These are phyloP conservation scores for Microthlaspi erraticum DNA, from an alignment of 345 rosid species.

Conservation along the genomic window DNA sequence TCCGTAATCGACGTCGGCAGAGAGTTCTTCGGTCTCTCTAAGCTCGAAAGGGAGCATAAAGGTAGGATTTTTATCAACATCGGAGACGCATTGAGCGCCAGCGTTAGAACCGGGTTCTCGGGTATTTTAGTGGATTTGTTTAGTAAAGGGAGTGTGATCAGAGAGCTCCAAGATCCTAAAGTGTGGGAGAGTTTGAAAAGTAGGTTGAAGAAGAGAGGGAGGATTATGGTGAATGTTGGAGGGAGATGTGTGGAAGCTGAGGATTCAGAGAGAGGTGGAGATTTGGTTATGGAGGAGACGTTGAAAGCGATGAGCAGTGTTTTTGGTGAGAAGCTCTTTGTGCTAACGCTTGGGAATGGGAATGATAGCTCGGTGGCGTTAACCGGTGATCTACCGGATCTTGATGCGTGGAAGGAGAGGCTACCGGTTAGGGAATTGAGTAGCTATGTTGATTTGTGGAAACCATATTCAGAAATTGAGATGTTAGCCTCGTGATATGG, in stretches of 20 bases:
- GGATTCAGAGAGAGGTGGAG: conserved; percentile 67
- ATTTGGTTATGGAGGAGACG: conserved; percentile 70
- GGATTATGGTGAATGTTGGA: conserved; percentile 54
- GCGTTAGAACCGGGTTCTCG: conserved; percentile 61
- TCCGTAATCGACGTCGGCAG: conserved; percentile 79
- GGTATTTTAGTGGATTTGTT: conserved; percentile 71
- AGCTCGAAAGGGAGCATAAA: conserved; percentile 64
- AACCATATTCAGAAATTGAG: conserved; percentile 38
- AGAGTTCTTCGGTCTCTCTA: conserved; percentile 68
- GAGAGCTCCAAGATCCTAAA: conserved; percentile 82
- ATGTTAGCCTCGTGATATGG: not conserved
- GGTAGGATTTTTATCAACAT: conserved; percentile 67
- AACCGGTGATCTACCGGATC: conserved; percentile 68
- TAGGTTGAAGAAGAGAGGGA: conserved; percentile 70
- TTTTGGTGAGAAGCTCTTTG: conserved; percentile 58
- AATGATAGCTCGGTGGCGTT: conserved; percentile 79
- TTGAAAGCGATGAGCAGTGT: conserved; percentile 67
- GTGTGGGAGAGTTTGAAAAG: conserved; percentile 66
- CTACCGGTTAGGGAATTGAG: conserved; percentile 53
- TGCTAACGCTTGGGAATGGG: conserved; percentile 59
- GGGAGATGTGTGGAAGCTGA: conserved; percentile 67
- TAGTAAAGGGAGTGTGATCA: conserved; percentile 68
- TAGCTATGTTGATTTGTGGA: conserved; percentile 74
- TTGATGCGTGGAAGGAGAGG: conserved; percentile 61
- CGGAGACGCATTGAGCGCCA: conserved; percentile 68